Evolutionary conservation across 2,329 filamentous ascomycete species (phyloP).

Genomic region (Botryotinia globosa): DNA sequence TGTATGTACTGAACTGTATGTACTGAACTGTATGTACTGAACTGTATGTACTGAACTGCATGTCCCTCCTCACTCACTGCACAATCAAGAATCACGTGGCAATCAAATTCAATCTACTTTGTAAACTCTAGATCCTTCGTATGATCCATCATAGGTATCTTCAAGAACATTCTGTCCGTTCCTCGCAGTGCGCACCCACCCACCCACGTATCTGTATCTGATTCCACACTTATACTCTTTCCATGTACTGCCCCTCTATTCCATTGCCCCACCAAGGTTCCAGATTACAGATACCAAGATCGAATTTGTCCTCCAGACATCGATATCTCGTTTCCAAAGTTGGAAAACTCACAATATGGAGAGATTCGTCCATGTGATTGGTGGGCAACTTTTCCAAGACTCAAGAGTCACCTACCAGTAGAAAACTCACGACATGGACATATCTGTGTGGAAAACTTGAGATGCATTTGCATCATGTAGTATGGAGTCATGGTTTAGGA

Average conservation of each 20-base stretch:
- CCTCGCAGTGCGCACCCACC: no score
- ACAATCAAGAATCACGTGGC: background rate
- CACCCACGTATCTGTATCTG: background rate
- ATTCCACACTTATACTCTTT: background rate
- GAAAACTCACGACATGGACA: background rate
- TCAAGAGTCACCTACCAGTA: background rate
- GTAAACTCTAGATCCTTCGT: background rate
- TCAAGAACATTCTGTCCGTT: background rate
- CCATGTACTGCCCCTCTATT: background rate
- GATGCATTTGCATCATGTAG: constrained; percentile 1
- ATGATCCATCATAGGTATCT: no score
- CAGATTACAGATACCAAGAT: background rate
- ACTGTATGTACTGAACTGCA: no score
- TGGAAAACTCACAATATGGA: background rate
- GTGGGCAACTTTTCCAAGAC: background rate
- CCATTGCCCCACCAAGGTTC: background rate
- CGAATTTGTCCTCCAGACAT: background rate
- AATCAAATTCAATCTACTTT: background rate
- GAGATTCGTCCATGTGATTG: background rate
- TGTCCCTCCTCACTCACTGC: no score
- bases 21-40: no score
- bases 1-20: background rate
- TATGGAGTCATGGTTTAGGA: background rate
- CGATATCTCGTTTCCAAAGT: background rate
- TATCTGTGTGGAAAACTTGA: background rate